phyloP scores from a whole-genome alignment of 345 rosid species.

The Aethionema arabicum region DNA sequence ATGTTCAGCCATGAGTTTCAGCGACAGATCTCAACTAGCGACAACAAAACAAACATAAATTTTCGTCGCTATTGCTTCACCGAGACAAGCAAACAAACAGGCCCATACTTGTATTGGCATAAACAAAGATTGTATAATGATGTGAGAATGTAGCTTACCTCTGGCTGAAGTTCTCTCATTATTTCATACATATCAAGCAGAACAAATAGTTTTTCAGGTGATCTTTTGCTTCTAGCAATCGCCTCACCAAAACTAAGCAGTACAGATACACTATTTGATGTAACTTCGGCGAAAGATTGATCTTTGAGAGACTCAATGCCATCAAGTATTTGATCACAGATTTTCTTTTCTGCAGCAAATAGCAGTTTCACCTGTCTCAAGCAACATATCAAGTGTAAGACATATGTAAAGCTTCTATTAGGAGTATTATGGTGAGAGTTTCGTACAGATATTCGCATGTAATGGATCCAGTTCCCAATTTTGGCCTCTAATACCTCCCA shows the following conservation, averaged over 20 bases:
- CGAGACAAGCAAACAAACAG: not conserved
- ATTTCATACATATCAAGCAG: conserved; percentile 96
- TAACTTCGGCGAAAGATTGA: conserved; percentile 85
- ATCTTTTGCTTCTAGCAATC: conserved; percentile 95
- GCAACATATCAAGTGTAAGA: conserved; percentile 17
- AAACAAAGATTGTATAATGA: not conserved
- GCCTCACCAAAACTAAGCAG: conserved; percentile 98
- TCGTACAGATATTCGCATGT: conserved; percentile 84
- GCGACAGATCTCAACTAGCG: no score
- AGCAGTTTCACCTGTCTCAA: conserved; percentile 78
- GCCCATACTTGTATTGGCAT: not conserved
- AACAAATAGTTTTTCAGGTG: conserved; percentile 92
- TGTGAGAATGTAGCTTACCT: conserved; percentile 51
- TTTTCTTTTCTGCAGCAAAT: conserved; percentile 80
- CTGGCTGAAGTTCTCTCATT: conserved; percentile 90
- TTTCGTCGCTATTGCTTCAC: no score
- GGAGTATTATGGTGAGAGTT: conserved; percentile 28
- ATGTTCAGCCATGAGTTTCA: no score
- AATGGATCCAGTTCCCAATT: conserved; percentile 96
- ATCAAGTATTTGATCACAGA: conserved; percentile 81
- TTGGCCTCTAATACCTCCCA: conserved; percentile 99
- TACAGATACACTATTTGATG: conserved; percentile 67
- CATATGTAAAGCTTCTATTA: not conserved
- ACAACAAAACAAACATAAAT: no score
- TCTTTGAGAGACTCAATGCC: conserved; percentile 76